phyloP scores from a whole-genome alignment of 208 protist genomes.

The Leishmania arabica region DNA sequence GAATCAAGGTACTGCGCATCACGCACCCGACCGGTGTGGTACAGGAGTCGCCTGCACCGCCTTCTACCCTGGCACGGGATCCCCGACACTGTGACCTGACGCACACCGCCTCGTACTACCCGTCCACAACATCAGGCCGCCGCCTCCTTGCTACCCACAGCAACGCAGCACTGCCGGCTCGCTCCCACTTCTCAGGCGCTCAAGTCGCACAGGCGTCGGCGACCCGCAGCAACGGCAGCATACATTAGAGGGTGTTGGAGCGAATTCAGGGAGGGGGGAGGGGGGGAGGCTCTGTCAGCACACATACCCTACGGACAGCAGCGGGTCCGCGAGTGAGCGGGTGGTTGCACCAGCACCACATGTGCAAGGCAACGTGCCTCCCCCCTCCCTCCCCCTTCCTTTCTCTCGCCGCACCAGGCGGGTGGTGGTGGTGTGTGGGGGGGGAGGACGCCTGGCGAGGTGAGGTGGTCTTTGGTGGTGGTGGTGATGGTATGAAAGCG shows the following conservation, averaged over 20 bases:
- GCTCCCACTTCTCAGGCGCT: neutral
- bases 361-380: neutral
- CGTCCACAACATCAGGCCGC: neutral
- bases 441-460: neutral
- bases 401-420: neutral
- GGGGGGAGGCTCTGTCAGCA: neutral
- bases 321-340: neutral
- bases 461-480: neutral
- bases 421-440: neutral
- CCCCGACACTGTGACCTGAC: neutral
- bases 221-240: neutral
- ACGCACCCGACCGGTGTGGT: constrained; percentile 20
- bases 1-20: constrained; percentile 28
- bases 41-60: constrained; percentile 3
- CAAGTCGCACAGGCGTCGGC: neutral
- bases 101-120: neutral
- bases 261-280: neutral
- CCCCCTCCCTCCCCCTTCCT: neutral
- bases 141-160: neutral
- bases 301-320: neutral
- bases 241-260: neutral
- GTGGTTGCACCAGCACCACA: neutral
- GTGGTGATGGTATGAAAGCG: too few relatives aligned
- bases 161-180: neutral
- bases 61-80: too few relatives aligned